These are phyloP conservation scores for Lupinus albus DNA, from an alignment of 306 rosid species.

Conservation along the genomic window DNA sequence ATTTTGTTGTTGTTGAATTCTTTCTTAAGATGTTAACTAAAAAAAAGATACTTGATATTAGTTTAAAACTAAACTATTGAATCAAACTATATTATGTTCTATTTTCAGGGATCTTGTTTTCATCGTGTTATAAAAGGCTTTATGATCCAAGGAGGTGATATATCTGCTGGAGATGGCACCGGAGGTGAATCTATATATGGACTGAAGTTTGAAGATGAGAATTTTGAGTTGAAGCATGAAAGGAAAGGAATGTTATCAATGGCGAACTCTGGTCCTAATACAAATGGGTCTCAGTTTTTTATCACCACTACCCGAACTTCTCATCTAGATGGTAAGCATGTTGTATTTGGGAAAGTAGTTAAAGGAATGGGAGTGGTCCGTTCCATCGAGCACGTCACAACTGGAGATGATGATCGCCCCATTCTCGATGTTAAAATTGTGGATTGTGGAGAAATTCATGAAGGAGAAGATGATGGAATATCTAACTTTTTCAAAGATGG, in stretches of 20 bases:
- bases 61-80: neutral
- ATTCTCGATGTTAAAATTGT: slow-evolving; percentile 53
- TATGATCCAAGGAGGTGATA: slow-evolving; percentile 94
- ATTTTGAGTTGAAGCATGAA: slow-evolving; percentile 84
- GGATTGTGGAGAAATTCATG: slow-evolving; percentile 81
- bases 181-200: slow-evolving; percentile 95
- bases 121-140: slow-evolving; percentile 78
- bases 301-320: slow-evolving; percentile 82
- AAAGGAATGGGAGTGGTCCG: slow-evolving; percentile 94
- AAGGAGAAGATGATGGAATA: slow-evolving; percentile 76
- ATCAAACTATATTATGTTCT: slow-evolving; percentile 28
- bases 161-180: slow-evolving; percentile 88
- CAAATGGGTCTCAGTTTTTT: slow-evolving; percentile 94
- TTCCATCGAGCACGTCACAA: slow-evolving; percentile 69
- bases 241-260: slow-evolving; percentile 94
- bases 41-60: neutral
- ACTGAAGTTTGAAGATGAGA: slow-evolving; percentile 80
- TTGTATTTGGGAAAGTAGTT: slow-evolving; percentile 80
- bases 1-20: neutral
- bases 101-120: slow-evolving; percentile 71
- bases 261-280: slow-evolving; percentile 82
- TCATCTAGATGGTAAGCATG: slow-evolving; percentile 88
- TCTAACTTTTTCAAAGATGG: slow-evolving; percentile 86
- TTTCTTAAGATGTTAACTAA: slow-evolving; percentile 2
- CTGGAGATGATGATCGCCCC: slow-evolving; percentile 57